Evolutionary conservation across 345 rosid genomes (phyloP), one percentile per base, ranked within the genome.

Genomic region (Durio zibethinus): DNA sequence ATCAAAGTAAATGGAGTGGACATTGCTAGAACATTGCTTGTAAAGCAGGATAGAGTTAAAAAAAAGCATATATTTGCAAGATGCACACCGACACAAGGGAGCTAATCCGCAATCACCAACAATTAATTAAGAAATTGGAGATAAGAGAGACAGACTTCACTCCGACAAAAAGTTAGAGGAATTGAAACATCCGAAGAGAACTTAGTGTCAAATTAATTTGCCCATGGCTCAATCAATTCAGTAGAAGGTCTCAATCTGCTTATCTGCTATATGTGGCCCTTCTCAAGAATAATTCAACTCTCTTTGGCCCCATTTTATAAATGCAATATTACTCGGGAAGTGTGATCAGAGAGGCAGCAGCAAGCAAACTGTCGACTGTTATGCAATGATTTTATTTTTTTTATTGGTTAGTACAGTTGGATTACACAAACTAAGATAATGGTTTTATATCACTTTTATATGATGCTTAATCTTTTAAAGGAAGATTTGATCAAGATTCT

Each of bases 161-260:
- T 29, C 27, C 14, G 74, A 70, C 43, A 71, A n/a, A n/a, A n/a
- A n/a, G 5, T 33, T 36, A 1, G 61, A 71, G 25, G 1, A 47
- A 5, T 3, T 10, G 35, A 27, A 15, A 45, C 53, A 56, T 20
- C 57, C 1, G 15, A 70, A 12, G 11, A 0, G 5, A 36, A 31
- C 61, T 21, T 71, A 33, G 31, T n/a, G 43, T 53, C 33, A 35
- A 57, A 9, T n/a, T n/a, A n/a, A n/a, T n/a, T n/a, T n/a, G n/a
- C 40, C 59, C 3, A 48, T 45, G 25, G 40, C 74, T 70, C 25
- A 29, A 45, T 45, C 73, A 29, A 48, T 50, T 48, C 60, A 48
- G 74, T 71, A 50, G 16, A 31, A 20, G 11, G 75, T 71, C 61
- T 10, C 75, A 31, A 33, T 71, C 75, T 48, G 75, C 61, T 50